Percentiles rank a stretch among this genome's conserved stretches.
Conservation (phyloP, 805 yeast species). For the Candida maltosa region DNA sequence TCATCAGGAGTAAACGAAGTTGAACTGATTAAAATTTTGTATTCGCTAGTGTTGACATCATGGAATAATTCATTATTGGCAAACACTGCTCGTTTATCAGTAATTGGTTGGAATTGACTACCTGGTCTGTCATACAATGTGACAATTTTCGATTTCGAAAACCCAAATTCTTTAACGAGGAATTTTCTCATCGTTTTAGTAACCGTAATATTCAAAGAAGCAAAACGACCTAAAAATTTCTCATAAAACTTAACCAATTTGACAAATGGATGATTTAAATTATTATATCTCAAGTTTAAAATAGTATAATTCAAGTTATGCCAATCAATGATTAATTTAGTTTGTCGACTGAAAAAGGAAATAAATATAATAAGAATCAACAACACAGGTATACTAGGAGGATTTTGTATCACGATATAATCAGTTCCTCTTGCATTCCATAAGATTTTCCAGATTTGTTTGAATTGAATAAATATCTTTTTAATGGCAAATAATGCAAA, state of each 20-base stretch:
- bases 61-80: conserved; percentile 33
- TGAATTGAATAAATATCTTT: conserved; percentile 61
- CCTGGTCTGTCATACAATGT: conserved; percentile 89
- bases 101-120: conserved; percentile 55
- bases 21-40: conserved; percentile 74
- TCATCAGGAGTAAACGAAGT: conserved; percentile 97
- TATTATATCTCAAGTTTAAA: conserved; percentile 59
- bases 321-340: conserved; percentile 86
- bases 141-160: conserved; percentile 43
- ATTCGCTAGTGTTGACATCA: conserved; percentile 26
- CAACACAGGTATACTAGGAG: conserved; percentile 86
- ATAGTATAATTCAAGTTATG: conserved; percentile 90
- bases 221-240: conserved; percentile 53
- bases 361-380: conserved; percentile 58
- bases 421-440: conserved; percentile 50
- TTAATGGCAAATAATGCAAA: conserved; percentile 52
- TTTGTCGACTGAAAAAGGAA: conserved; percentile 44
- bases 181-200: conserved; percentile 68
- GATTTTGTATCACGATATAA: conserved; percentile 79
- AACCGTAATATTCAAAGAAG: conserved; percentile 76
- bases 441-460: conserved; percentile 45
- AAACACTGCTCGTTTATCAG: conserved; percentile 9
- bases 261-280: conserved; percentile 60
- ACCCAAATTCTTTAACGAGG: conserved; percentile 52
- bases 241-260: conserved; percentile 62